Evolutionary conservation across 2,329 filamentous ascomycete species (phyloP).

Genomic region (Eutypa lata): DNA sequence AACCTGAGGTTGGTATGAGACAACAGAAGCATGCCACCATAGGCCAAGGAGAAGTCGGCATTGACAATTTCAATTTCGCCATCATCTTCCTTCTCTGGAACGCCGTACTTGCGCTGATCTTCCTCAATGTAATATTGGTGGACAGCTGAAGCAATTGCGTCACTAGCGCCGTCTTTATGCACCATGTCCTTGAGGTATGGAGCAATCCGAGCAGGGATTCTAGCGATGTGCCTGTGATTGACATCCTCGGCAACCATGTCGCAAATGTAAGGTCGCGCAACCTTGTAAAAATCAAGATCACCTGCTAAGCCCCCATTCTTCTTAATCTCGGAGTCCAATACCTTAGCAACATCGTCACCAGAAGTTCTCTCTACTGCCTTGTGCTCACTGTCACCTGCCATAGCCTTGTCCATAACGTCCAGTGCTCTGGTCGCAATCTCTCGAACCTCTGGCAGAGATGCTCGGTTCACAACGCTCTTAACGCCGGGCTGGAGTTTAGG

Average conservation of each 20-base stretch:
- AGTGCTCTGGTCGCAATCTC: slow-evolving; percentile 82
- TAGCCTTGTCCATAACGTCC: slow-evolving; percentile 87
- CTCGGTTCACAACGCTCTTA: slow-evolving; percentile 80
- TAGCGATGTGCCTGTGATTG: slow-evolving; percentile 74
- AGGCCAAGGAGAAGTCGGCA: slow-evolving; percentile 93
- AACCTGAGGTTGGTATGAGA: slow-evolving; percentile 94
- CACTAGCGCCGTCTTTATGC: slow-evolving; percentile 54
- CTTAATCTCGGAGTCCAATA: slow-evolving; percentile 75
- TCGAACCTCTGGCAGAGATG: slow-evolving; percentile 90
- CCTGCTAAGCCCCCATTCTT: slow-evolving; percentile 60
- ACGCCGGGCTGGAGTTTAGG: slow-evolving; percentile 94
- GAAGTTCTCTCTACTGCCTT: slow-evolving; percentile 64
- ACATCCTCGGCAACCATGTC: slow-evolving; percentile 85
- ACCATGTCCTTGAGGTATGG: slow-evolving; percentile 76
- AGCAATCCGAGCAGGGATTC: slow-evolving; percentile 65
- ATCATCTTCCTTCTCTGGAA: slow-evolving; percentile 81
- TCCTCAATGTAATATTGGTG: slow-evolving; percentile 77
- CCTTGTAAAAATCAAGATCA: slow-evolving; percentile 63
- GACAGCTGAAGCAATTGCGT: slow-evolving; percentile 68
- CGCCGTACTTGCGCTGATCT: slow-evolving; percentile 82
- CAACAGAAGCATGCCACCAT: slow-evolving; percentile 94
- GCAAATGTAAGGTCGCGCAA: slow-evolving; percentile 71
- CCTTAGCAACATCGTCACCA: slow-evolving; percentile 68
- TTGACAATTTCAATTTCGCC: slow-evolving; percentile 97
- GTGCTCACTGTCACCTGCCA: slow-evolving; percentile 61